A percentile compares a stretch with the other conserved stretches of the same genome.
These are phyloP conservation scores for Aspergillus bombycis DNA, from an alignment of 2,329 filamentous ascomycete species.

Conservation along the genomic window DNA sequence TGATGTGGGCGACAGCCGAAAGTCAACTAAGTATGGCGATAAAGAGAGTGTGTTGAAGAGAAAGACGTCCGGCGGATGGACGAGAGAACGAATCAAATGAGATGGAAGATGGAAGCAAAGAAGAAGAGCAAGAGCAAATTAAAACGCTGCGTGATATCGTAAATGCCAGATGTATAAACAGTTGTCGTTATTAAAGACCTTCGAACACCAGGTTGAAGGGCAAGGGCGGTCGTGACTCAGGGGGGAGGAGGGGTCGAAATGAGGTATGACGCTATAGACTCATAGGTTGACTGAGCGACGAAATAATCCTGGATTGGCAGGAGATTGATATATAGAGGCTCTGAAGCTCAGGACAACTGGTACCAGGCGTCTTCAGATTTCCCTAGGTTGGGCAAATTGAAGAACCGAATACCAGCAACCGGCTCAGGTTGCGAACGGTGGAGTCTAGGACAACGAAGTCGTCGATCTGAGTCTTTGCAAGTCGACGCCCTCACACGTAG, in stretches of 20 bases:
- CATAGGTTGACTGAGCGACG: constrained; percentile 26
- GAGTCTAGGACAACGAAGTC: constrained; percentile 22
- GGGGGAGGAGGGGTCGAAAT: constrained; percentile 16
- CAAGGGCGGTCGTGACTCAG: constrained; percentile 35
- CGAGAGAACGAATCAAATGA: constrained; percentile 5
- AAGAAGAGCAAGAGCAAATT: constrained; percentile 15
- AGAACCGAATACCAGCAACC: constrained; percentile 31
- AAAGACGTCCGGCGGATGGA: constrained; percentile 22
- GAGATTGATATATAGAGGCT: constrained; percentile 22
- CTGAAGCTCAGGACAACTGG: constrained; percentile 29
- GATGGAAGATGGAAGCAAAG: constrained; percentile 14
- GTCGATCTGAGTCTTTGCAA: constrained; percentile 11
- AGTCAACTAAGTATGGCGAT: constrained; percentile 21
- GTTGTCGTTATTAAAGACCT: constrained; percentile 31
- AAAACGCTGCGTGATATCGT: constrained; percentile 47
- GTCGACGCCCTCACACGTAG: constrained; percentile 19
- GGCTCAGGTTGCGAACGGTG: constrained; percentile 22
- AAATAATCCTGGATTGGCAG: constrained; percentile 5
- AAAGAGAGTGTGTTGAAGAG: constrained; percentile 28
- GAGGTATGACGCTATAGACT: constrained; percentile 28
- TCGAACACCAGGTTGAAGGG: constrained; percentile 43
- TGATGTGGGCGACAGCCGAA: constrained; percentile 23
- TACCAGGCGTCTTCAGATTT: constrained; percentile 24
- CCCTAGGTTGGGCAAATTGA: constrained; percentile 20
- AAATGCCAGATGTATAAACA: constrained; percentile 35